Evolutionary conservation across 441 rosid species (phyloP).

Genomic region (Brassica hybrid): DNA sequence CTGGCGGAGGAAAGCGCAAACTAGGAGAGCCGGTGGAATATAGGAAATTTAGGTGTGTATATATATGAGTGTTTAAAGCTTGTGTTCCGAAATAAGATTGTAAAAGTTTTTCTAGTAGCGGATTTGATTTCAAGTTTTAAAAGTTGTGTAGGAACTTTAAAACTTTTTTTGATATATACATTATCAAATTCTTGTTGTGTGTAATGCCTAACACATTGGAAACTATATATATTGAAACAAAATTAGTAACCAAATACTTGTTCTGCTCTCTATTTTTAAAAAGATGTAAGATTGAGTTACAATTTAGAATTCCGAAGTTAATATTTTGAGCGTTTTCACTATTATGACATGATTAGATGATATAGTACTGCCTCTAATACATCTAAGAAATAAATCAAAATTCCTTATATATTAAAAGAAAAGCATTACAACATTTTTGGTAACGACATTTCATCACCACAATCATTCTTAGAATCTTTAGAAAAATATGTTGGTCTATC

Average conservation of each 20-base stretch:
- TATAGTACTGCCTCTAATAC: not conserved
- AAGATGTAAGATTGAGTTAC: not conserved
- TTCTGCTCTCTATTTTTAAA: not conserved
- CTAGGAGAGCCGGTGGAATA: no score
- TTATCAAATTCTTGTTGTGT: not conserved
- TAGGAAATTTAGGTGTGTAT: constrained; percentile 14
- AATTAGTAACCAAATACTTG: not conserved
- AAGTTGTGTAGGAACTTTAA: not conserved
- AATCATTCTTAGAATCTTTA: no score
- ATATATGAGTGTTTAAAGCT: constrained; percentile 23
- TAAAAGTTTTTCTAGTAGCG: not conserved
- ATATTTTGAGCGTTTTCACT: not conserved
- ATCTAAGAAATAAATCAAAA: not conserved
- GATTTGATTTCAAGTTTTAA: not conserved
- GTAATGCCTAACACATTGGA: not conserved
- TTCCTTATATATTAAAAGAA: no score
- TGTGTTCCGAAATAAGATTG: constrained; percentile 4
- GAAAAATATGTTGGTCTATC: no score
- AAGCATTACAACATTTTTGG: no score
- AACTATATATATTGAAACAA: not conserved
- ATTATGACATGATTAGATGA: not conserved
- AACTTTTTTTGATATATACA: not conserved
- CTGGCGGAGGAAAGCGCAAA: no score
- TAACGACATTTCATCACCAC: no score
- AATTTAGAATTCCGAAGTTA: not conserved